Evolutionary conservation across 805 yeast species (phyloP).

Genomic region (Candida takata): DNA sequence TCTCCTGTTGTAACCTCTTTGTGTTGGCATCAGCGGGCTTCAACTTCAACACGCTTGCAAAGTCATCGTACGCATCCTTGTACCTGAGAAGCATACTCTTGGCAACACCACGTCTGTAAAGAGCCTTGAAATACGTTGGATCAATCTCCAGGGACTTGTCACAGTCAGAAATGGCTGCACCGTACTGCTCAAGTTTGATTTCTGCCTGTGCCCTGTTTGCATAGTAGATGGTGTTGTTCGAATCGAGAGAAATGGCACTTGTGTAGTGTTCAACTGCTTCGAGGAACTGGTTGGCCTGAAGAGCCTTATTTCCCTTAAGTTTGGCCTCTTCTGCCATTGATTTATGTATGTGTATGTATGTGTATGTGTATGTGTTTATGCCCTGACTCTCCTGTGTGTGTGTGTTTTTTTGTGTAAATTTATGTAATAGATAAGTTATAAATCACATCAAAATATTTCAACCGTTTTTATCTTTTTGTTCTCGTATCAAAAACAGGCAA

Average conservation of each 20-base stretch:
- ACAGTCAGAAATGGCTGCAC: constrained; percentile 77
- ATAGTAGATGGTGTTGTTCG: constrained; percentile 52
- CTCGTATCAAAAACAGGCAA: too few relatives aligned
- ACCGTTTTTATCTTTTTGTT: too few relatives aligned
- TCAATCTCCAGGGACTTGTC: constrained; percentile 63
- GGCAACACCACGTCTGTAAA: constrained; percentile 83
- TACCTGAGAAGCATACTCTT: constrained; percentile 69
- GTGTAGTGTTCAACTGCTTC: constrained; percentile 69
- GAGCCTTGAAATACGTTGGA: constrained; percentile 64
- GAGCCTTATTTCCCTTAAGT: constrained; percentile 63
- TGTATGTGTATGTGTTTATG: too few relatives aligned
- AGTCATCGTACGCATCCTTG: constrained; percentile 64
- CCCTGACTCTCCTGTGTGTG: too few relatives aligned
- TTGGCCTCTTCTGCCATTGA: constrained; percentile 46
- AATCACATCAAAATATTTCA: too few relatives aligned
- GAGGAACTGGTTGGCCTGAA: constrained; percentile 57
- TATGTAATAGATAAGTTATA: neutral
- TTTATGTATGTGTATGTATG: neutral
- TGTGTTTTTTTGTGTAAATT: too few relatives aligned
- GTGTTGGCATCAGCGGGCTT: constrained; percentile 71
- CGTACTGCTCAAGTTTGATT: constrained; percentile 79
- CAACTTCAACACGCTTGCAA: constrained; percentile 50
- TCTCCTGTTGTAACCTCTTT: constrained; percentile 49
- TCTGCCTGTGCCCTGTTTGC: constrained; percentile 90
- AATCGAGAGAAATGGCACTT: constrained; percentile 61